Base-by-base conservation (phyloP, 169 alveolate species). In the Babesia ovata region DNA sequence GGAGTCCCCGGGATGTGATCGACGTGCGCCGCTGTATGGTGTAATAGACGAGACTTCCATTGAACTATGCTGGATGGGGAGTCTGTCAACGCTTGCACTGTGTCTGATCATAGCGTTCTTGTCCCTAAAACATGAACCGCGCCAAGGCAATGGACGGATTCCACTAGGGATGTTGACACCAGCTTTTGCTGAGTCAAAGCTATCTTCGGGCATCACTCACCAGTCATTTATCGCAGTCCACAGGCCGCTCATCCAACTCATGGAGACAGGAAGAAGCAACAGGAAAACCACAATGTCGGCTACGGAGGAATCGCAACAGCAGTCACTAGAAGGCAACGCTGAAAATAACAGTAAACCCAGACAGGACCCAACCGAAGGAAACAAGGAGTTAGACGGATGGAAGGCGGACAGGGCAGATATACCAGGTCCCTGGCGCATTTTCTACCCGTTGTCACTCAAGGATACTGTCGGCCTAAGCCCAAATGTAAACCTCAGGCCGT, bases 341-440 rank as follows among this genome's bases (percentile, higher is more conserved):
- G 70, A 61, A 7, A 29, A 9, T 16, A 28, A 16, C 16, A 53
- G 14, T 1, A 33, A 8, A 24, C 36, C 49, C 0, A 48, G 12
- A 3, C 45, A 65, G 60, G 74, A 65, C 46, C 62, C 59, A 4
- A 65, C 62, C 14, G 52, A 28, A 9, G 62, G 52, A 0, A 60
- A 45, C 61, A 19, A 14, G 26, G 48, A 42, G 8, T 52, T 69
- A 39, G 82, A 79, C 39, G 57, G 33, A 7, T 81, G 88, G 88
- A 70, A 72, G 69, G 28, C 57, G 10, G 88, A 81, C 33, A 57
- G 63, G 78, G 71, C 70, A 11, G 70, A 62, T 28, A 81, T 74
- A 33, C 70, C 79, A 7, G 88, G 88, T 17, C 71, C 83, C 0
- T 81, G 88, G 88, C 46, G 57, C 11, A 63, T 63, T 13, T 81